Evolutionary conservation across 257 asterid species (phyloP), one percentile per base, ranked within the genome.

Genomic region (Solanum medicagineum): DNA sequence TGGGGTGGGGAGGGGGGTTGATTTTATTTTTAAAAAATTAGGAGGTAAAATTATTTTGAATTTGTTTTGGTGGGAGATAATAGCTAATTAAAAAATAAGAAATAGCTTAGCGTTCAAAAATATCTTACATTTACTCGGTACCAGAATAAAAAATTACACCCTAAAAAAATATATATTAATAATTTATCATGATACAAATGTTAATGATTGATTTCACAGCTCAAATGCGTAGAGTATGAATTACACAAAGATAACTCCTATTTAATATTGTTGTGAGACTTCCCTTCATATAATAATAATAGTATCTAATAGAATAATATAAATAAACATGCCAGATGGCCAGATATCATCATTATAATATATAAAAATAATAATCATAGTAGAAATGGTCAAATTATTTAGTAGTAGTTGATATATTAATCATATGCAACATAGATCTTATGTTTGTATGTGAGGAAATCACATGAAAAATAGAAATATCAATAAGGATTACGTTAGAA

Each of bases 101-200:
- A 66, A 0, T 14, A 29, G 3, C 12, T 1, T 7, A 66, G 1
- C 0, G 0, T 3, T 29, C 3, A 6, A 16, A 68, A 16, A 32
- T 66, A 66, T 7, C 5, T 0, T 1, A 15, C 16, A 14, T 32
- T 7, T 10, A 32, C 36, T 32, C 4, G 4, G 4, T 32, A 32
- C 4, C 36, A 32, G 0, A 0, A 40, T 1, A 66, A 26, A 26
- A 29, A 3, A 7, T 1, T 26, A 3, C 45, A 26, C 19, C 4
- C 44, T 11, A 63, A 6, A 16, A 10, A 63, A 0, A 26, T 26
- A 29, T 26, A 26, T 26, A 26, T 59, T 59, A 0, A 14, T 65
- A 65, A 0, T 7, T 0, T 26, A 7, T 65, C 1, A 26, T 29
- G 8, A 26, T 26, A 5, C 1, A 65, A 65, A 14, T 1, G 2